These are phyloP conservation scores for Backusella mclennaniae DNA, from an alignment of 192 early-diverging fungal genomes.

Conservation along the genomic window DNA sequence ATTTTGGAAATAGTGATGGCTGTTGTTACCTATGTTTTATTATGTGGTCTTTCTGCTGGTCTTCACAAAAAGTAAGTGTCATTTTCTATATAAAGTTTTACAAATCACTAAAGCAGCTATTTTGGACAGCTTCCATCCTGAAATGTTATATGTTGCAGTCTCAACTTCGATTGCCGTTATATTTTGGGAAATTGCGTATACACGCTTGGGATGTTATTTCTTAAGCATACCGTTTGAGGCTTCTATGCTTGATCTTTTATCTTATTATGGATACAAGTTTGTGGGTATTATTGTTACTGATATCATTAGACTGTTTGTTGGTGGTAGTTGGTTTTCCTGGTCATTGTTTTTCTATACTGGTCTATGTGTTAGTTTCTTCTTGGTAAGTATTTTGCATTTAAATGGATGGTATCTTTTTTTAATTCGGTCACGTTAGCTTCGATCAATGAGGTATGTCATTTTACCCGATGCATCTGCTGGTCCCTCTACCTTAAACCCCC, in stretches of 20 bases:
- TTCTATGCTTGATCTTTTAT: conserved; percentile 82
- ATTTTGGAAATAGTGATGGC: conserved; percentile 63
- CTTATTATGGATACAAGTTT: conserved; percentile 95
- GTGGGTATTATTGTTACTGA: conserved; percentile 64
- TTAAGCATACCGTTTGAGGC: conserved; percentile 81
- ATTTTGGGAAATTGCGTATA: conserved; percentile 78
- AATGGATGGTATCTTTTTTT: neutral
- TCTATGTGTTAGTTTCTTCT: conserved; percentile 82
- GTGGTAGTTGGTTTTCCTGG: conserved; percentile 60
- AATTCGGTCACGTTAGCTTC: conserved; percentile 40
- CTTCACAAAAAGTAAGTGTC: conserved; percentile 57
- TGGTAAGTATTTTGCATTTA: conserved; percentile 49
- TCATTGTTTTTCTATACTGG: conserved; percentile 70
- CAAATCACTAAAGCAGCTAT: neutral
- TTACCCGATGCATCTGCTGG: conserved; percentile 65
- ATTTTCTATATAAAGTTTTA: neutral
- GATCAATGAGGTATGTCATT: conserved; percentile 74
- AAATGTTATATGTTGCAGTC: conserved; percentile 79
- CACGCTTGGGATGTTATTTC: conserved; percentile 85
- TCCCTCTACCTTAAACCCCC: conserved; percentile 56
- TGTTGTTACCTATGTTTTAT: conserved; percentile 87
- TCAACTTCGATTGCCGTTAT: conserved; percentile 81
- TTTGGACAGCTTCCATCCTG: conserved; percentile 73
- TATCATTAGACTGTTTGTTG: conserved; percentile 45
- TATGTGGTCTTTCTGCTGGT: conserved; percentile 63